Conservation (phyloP, 306 rosid genomes). For the Pachyrhizus erosus region DNA sequence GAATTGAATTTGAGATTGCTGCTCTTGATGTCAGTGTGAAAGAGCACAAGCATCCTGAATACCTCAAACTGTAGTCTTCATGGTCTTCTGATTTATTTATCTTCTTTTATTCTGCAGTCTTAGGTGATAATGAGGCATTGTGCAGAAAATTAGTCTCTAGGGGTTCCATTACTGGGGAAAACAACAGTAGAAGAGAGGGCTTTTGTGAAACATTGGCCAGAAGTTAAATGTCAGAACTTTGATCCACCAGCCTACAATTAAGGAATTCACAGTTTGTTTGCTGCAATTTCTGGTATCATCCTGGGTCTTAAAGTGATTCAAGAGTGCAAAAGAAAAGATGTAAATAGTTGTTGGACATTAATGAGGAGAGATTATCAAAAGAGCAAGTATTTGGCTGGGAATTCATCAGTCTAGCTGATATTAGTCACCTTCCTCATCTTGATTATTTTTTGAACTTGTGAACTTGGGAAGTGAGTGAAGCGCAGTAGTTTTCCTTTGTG, state of each 20-base stretch:
- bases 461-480: no score
- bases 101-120: background rate
- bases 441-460: no score
- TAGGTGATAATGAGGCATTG: no score
- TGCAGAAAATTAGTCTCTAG: background rate
- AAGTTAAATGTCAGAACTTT: background rate
- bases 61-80: no score
- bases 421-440: no score
- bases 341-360: background rate
- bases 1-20: no score
- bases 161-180: background rate
- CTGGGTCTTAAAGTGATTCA: background rate
- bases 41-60: no score
- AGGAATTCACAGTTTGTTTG: background rate
- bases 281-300: background rate
- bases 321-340: background rate
- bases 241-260: background rate
- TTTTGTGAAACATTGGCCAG: background rate
- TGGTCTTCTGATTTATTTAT: no score
- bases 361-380: background rate
- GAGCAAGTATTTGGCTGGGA: no score
- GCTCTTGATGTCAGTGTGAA: no score
- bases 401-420: no score
- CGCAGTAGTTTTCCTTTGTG: no score
- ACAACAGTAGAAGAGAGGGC: background rate